phyloP scores from a whole-genome alignment of 202 grass and related monocot genomes.

The Schoenoplectus tabernaemontani region DNA sequence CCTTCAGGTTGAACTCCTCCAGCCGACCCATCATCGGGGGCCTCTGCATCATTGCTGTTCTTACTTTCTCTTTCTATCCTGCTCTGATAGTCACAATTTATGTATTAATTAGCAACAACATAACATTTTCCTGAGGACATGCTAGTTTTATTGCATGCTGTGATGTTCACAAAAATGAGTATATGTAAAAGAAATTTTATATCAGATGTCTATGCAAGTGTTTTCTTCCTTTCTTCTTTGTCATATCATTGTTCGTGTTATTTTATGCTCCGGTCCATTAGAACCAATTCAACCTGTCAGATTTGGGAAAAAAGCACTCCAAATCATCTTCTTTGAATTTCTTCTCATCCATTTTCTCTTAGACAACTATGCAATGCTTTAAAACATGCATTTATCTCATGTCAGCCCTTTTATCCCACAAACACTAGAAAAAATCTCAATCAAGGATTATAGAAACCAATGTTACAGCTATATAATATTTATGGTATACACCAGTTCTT shows the following conservation, averaged over 20 bases:
- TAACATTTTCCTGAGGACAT: background rate
- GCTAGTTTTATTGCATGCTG: background rate
- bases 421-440: background rate
- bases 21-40: constrained; percentile 35
- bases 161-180: background rate
- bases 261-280: background rate
- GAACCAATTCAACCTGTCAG: background rate
- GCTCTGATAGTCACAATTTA: background rate
- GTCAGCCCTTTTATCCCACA: background rate
- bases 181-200: background rate
- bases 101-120: background rate
- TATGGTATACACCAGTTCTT: background rate
- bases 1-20: constrained; percentile 45
- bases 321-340: background rate
- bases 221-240: background rate
- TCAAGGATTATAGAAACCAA: background rate
- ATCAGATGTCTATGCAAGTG: background rate
- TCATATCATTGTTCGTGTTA: background rate
- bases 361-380: background rate
- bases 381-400: background rate
- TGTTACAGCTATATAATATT: background rate
- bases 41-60: constrained; percentile 41
- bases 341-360: background rate
- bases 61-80: constrained; percentile 9
- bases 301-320: background rate